Conservation (phyloP, 345 rosid species). For the Hibiscus tridactylites region DNA sequence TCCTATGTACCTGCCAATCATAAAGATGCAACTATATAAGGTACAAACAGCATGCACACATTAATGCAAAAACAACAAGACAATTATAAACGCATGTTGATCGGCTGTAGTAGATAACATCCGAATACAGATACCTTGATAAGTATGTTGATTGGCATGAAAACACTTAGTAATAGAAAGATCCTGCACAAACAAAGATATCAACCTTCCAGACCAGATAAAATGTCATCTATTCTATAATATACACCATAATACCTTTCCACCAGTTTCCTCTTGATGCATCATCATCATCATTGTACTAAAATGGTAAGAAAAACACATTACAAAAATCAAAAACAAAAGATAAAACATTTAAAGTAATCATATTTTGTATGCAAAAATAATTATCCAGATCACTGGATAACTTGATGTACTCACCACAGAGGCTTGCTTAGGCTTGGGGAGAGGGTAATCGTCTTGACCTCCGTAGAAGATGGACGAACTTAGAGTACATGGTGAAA, state of each 20-base stretch:
- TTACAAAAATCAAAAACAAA: slow-evolving; percentile 2
- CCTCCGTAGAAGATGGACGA: slow-evolving; percentile 87
- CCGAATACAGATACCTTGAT: slow-evolving; percentile 6
- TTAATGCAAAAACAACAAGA: not conserved
- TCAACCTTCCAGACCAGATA: not conserved
- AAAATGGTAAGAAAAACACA: not conserved
- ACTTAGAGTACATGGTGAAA: slow-evolving; percentile 65
- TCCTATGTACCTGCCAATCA: slow-evolving; percentile 30
- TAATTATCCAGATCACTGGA: not conserved
- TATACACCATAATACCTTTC: slow-evolving; percentile 43
- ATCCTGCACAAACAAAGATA: slow-evolving; percentile 27
- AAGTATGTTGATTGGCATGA: slow-evolving; percentile 7
- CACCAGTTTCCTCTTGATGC: slow-evolving; percentile 97
- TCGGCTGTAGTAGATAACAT: too few species aligned
- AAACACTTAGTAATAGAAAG: slow-evolving; percentile 44
- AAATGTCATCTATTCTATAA: not conserved
- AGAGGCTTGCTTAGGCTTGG: slow-evolving; percentile 35
- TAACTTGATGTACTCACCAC: slow-evolving; percentile 29
- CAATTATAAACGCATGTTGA: not conserved
- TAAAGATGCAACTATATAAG: not conserved
- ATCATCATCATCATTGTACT: slow-evolving; percentile 68
- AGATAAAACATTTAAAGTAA: too few species aligned
- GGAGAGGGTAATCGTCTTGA: slow-evolving; percentile 44
- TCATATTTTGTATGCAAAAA: not conserved
- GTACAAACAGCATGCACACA: not conserved